Evolutionary conservation across 371 early-diverging fungal genomes (phyloP), one percentile per base, ranked within the genome.

Genomic region (Apophysomyces elegans): DNA sequence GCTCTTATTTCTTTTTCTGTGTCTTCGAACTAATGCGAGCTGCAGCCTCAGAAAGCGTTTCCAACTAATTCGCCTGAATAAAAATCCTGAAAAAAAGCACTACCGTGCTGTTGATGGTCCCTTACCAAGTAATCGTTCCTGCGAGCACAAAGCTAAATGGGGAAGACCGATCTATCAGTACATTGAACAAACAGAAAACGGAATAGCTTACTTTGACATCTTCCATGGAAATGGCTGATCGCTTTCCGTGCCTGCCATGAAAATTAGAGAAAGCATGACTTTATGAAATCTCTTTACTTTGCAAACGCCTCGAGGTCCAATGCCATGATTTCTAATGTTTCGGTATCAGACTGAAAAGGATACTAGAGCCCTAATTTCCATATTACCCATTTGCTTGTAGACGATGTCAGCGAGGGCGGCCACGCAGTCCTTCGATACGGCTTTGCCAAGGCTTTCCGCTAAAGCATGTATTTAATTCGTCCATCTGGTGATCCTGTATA

Each of bases 171-270:
- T 26, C 32, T 26, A 26, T 26, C 32, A 26, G 2, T 26, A 26
- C 32, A 26, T 0, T 26, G 32, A 26, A 1, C 32, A 26, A 26
- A 26, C 32, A 26, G 32, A 26, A 26, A 26, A 26, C 32, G 32
- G 32, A 26, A 41, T 41, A 11, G 13, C 41, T 21, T 61, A 67
- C 71, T 64, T 71, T 71, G 37, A 71, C 71, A 58, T 71, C 71
- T 41, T 71, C 71, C 71, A 71, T 71, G 37, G 71, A 66, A 18
- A 71, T 66, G 12, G 62, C 61, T 16, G 64, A 56, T 56, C 71
- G 71, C 21, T 65, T 66, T 6, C 56, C 71, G 54, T 71, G 71
- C n/a, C 71, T 71, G 57, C 12, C 16, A 56, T n/a, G n/a, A 13
- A 1, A 57, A 18, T 45, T 7, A 50, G 0, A 26, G 7, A 45